A percentile compares a stretch with the other conserved stretches of the same genome.
Evolutionary conservation across 129 eudicot species (phyloP).

Genomic region (Erigeron canadensis): DNA sequence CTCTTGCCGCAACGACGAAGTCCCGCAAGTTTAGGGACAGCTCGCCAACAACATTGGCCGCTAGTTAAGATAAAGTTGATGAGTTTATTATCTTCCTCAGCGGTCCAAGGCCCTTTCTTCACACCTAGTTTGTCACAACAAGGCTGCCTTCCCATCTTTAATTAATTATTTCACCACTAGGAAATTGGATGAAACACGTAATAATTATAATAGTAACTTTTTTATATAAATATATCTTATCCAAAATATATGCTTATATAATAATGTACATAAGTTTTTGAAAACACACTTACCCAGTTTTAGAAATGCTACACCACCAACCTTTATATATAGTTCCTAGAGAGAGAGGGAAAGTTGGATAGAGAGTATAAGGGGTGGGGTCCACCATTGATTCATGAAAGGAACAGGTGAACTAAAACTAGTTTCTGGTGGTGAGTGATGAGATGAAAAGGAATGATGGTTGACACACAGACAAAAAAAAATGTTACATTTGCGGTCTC

Average conservation of each 20-base stretch:
- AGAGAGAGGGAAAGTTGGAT: constrained; percentile 25
- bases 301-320: constrained; percentile 47
- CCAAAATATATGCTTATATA: constrained; percentile 19
- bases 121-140: constrained; percentile 98
- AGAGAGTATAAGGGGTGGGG: constrained; percentile 38
- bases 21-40: constrained; percentile 95
- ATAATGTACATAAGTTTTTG: constrained; percentile 11
- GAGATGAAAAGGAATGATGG: constrained; percentile 52
- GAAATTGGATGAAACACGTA: not conserved
- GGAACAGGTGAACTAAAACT: constrained; percentile 60
- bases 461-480: constrained; percentile 39
- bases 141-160: constrained; percentile 88
- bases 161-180: constrained; percentile 2
- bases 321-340: constrained; percentile 46
- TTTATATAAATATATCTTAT: not conserved
- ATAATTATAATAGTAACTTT: not conserved
- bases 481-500: constrained; percentile 35
- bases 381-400: constrained; percentile 58
- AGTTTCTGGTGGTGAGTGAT: constrained; percentile 43
- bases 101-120: constrained; percentile 99
- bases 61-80: constrained; percentile 79
- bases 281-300: constrained; percentile 32
- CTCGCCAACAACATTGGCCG: constrained; percentile 99
- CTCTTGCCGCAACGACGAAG: constrained; percentile 95
- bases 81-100: constrained; percentile 95